phyloP scores from a whole-genome alignment of 441 rosid genomes.

The Erodium trifolium region DNA sequence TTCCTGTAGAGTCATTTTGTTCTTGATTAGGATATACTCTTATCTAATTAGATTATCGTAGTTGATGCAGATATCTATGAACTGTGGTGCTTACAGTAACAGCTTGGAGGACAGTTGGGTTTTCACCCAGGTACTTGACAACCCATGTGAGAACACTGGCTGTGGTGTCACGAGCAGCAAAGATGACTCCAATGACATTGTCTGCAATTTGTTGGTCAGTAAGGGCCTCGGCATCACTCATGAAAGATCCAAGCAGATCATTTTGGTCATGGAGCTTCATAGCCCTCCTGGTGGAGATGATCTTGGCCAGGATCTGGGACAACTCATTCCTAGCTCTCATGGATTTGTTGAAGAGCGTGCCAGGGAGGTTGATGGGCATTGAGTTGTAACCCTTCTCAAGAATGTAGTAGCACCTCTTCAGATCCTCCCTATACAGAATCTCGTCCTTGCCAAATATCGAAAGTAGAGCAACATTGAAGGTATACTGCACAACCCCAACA shows the following conservation, averaged over 20 bases:
- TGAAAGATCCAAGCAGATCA: slow-evolving; percentile 85
- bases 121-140: slow-evolving; percentile 75
- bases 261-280: slow-evolving; percentile 32
- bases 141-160: slow-evolving; percentile 94
- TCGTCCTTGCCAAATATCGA: slow-evolving; percentile 87
- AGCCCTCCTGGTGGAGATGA: slow-evolving; percentile 54
- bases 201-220: slow-evolving; percentile 89
- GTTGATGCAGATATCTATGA: too few relatives aligned
- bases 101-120: slow-evolving; percentile 67
- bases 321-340: slow-evolving; percentile 87
- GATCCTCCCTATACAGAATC: slow-evolving; percentile 67
- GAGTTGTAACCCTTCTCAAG: slow-evolving; percentile 93
- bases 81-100: slow-evolving; percentile 52
- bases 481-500: slow-evolving; percentile 41
- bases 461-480: slow-evolving; percentile 79
- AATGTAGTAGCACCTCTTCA: slow-evolving; percentile 77
- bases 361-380: slow-evolving; percentile 87
- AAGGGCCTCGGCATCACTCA: slow-evolving; percentile 66
- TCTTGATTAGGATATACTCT: not conserved
- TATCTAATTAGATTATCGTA: too few relatives aligned
- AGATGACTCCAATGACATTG: slow-evolving; percentile 89
- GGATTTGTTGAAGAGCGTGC: slow-evolving; percentile 78
- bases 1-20: slow-evolving; percentile 36
- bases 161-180: slow-evolving; percentile 95
- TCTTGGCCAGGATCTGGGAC: slow-evolving; percentile 60